Evolutionary conservation across 2,329 filamentous ascomycete species (phyloP), one percentile per base, ranked within the genome.

Genomic region (Plenodomus biglobosus): DNA sequence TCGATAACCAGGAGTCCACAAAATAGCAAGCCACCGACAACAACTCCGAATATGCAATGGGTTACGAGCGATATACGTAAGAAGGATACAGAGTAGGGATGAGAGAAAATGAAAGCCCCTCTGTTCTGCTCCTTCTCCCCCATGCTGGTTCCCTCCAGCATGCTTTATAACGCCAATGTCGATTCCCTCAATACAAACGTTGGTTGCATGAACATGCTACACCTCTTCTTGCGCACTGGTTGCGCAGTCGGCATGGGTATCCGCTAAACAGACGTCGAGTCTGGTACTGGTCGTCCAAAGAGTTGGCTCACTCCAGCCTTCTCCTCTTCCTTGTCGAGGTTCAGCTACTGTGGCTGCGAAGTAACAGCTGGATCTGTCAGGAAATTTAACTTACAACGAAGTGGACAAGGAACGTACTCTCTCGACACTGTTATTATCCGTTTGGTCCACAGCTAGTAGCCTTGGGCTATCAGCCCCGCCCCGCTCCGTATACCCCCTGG

Each of bases 401-500:
- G 55, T 48, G 36, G 55, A 52, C 50, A 52, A 45, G 54, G 48
- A 55, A 72, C 78, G 73, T 70, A 82, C 80, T 71, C 79, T 75
- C 64, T 81, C 76, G 58, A 83, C 72, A 65, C 77, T 82, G 40
- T 46, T 40, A 75, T 88, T 84, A 76, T 89, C 85, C 38, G 80
- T 80, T 64, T 81, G 75, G 59, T 83, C 80, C 48, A 79, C 79
- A 48, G 80, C 82, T 42, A 85, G 73, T 43, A 86, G 73, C 22
- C 80, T 77, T 20, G 87, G 85, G 68, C 84, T 89, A 44, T 85
- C 84, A 46, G 80, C 70, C 16, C 79, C 78, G 10, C 81, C 86
- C 38, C 81, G 80, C 47, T 84, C 85, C n/a, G 88, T 91, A 60
- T 85, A 82, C 15, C 88, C 81, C 51, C 88, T 80, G 41, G 79